phyloP scores from a whole-genome alignment of 2,329 filamentous ascomycete genomes.

The Proliferodiscus dingleyae region DNA sequence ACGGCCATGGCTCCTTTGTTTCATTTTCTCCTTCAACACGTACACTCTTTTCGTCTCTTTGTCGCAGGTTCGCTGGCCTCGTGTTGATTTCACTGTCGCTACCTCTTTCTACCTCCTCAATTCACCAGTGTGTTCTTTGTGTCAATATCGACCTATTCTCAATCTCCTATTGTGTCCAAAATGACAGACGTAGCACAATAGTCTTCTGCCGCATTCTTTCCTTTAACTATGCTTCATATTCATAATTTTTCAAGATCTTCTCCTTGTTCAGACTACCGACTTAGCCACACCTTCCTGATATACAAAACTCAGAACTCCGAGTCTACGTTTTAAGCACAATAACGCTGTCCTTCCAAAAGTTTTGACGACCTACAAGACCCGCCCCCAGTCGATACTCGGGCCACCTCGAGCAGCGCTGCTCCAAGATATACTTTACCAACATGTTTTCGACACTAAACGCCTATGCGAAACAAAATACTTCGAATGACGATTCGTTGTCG shows the following conservation, averaged over 20 bases:
- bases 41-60: conserved; percentile 17
- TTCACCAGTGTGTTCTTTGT: background rate
- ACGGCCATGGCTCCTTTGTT: conserved; percentile 23
- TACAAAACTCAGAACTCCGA: conserved; percentile 1
- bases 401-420: no score
- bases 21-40: conserved; percentile 18
- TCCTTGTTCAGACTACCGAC: conserved; percentile 1
- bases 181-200: conserved; percentile 3
- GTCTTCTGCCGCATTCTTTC: conserved; percentile 8
- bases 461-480: conserved; percentile 1
- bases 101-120: background rate
- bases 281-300: conserved; percentile 8
- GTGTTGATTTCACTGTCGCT: background rate
- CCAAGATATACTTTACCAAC: conserved; percentile 3
- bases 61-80: conserved; percentile 13
- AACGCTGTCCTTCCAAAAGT: background rate
- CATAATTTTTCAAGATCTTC: background rate
- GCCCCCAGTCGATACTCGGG: no score
- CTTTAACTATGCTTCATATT: conserved; percentile 4
- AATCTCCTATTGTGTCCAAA: conserved; percentile 9
- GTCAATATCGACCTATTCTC: conserved; percentile 8
- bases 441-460: conserved; percentile 16
- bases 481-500: conserved; percentile 12
- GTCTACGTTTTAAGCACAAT: background rate
- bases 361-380: background rate